These are phyloP conservation scores for Leccinum longicurvipes DNA, from an alignment of 768 basidiomycete species.

Conservation along the genomic window DNA sequence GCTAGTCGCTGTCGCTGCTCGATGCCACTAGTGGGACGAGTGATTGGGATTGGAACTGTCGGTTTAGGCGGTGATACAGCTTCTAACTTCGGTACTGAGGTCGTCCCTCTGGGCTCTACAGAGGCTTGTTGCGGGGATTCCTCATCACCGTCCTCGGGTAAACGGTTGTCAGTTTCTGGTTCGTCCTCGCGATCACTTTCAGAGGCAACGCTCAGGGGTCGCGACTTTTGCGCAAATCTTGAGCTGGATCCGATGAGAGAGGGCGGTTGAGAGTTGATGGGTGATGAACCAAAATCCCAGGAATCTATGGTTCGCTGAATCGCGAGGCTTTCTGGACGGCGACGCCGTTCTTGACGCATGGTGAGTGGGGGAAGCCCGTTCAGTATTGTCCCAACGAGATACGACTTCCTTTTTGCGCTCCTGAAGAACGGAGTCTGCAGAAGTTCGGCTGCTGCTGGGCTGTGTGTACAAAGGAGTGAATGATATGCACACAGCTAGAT, in stretches of 20 bases:
- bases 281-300: conserved; percentile 69
- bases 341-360: conserved; percentile 66
- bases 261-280: conserved; percentile 35
- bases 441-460: conserved; percentile 77
- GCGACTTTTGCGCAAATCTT: conserved; percentile 4
- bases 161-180: background rate
- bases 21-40: background rate
- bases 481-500: background rate
- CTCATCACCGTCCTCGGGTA: conserved; percentile 3
- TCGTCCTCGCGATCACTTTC: conserved; percentile 4
- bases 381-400: conserved; percentile 74
- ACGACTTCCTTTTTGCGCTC: conserved; percentile 71
- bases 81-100: background rate
- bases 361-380: conserved; percentile 71
- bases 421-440: conserved; percentile 78
- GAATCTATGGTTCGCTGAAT: conserved; percentile 61
- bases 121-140: background rate
- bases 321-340: conserved; percentile 36
- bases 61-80: background rate
- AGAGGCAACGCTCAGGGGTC: conserved; percentile 2
- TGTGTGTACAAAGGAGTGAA: conserved; percentile 26
- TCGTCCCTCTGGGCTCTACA: background rate
- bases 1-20: background rate
- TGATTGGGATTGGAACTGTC: conserved; percentile 7
- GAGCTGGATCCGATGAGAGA: conserved; percentile 7